These are phyloP conservation scores for Diplocarpon rosae DNA, from an alignment of 2,329 filamentous ascomycete species.

Conservation along the genomic window DNA sequence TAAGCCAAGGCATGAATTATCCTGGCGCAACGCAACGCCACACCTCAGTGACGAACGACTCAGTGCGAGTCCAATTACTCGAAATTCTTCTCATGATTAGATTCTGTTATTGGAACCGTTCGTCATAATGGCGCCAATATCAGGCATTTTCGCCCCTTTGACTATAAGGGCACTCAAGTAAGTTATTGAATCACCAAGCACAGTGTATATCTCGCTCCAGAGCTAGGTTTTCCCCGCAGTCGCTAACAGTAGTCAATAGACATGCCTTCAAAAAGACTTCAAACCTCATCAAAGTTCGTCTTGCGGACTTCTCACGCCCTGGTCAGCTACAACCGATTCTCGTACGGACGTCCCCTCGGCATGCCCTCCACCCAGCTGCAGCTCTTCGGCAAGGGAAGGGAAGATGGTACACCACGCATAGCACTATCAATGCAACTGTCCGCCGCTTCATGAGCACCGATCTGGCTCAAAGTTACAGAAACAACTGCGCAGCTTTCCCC, in stretches of 20 bases:
- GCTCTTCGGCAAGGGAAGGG: slow-evolving; percentile 53
- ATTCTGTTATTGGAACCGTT: too few species aligned
- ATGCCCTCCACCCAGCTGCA: slow-evolving; percentile 46
- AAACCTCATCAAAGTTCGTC: slow-evolving; percentile 33
- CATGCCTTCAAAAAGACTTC: slow-evolving; percentile 37
- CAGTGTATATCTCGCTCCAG: neutral
- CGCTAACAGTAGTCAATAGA: slow-evolving; percentile 25
- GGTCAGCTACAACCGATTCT: slow-evolving; percentile 47
- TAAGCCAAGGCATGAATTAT: too few species aligned
- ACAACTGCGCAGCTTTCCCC: slow-evolving; percentile 41
- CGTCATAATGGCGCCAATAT: slow-evolving; percentile 24
- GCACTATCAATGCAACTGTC: slow-evolving; percentile 40
- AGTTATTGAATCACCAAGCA: slow-evolving; percentile 5
- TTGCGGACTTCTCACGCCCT: slow-evolving; percentile 32
- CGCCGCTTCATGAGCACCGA: slow-evolving; percentile 29
- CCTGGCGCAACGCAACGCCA: too few species aligned
- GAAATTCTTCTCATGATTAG: too few species aligned
- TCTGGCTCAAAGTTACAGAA: slow-evolving; percentile 29
- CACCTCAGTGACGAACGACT: too few species aligned
- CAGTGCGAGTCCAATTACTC: too few species aligned
- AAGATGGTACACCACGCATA: slow-evolving; percentile 50
- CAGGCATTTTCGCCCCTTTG: slow-evolving; percentile 26
- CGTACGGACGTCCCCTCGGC: slow-evolving; percentile 42
- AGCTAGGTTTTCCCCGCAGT: neutral
- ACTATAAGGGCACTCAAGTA: slow-evolving; percentile 26